Conservation (phyloP, 2,329 filamentous ascomycete species). For the Alternaria panax region DNA sequence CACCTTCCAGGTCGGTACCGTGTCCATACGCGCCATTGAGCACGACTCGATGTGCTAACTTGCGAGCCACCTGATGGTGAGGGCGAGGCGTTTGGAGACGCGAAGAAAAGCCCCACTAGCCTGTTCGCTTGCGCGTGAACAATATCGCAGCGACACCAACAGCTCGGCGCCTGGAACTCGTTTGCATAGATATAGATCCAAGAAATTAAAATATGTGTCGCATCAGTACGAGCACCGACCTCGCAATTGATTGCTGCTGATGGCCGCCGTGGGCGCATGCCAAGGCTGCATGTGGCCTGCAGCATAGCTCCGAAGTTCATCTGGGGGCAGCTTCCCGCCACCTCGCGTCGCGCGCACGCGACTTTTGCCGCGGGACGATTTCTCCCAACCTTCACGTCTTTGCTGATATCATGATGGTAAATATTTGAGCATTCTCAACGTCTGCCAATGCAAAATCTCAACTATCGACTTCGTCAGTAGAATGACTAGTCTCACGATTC, state of each 20-base stretch:
- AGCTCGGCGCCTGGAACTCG: background rate
- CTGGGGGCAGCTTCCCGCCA: background rate
- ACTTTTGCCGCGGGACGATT: background rate
- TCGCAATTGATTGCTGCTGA: background rate
- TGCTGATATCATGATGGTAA: background rate
- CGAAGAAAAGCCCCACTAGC: background rate
- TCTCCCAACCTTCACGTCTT: background rate
- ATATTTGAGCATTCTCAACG: background rate
- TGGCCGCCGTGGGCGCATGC: background rate
- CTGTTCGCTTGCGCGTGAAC: constrained; percentile 1
- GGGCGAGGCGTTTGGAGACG: background rate
- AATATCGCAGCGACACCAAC: background rate
- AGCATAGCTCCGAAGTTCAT: background rate
- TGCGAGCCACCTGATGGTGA: background rate
- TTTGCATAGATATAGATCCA: background rate
- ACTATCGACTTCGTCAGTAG: background rate
- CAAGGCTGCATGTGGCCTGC: background rate
- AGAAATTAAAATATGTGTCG: background rate
- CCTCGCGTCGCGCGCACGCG: background rate
- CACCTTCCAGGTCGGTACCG: background rate
- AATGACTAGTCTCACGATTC: background rate
- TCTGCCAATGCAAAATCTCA: background rate
- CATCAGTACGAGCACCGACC: background rate
- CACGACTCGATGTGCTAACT: background rate
- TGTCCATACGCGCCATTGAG: background rate